Base-by-base conservation (phyloP, 495 filamentous ascomycete species). In the Penicillium maclennaniae region DNA sequence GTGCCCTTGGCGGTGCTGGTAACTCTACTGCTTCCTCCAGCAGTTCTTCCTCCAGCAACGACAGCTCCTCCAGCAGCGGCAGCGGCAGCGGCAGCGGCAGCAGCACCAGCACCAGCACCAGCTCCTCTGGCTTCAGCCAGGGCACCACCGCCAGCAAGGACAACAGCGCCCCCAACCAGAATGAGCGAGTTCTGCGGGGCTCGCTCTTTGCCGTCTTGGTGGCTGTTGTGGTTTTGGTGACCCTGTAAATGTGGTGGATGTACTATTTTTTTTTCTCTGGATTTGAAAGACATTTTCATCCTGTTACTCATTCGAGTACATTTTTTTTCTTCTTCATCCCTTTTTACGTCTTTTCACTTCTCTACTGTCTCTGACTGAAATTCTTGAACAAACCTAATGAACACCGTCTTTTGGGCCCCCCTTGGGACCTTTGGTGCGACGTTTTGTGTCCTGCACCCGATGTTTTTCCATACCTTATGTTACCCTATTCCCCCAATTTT, bases 161-260 rank as follows among this genome's bases (percentile, higher is more conserved):
- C 43, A 71, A 61, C 34, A 72, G 74, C 40, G 74, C 71, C 23
- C 52, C 68, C 17, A 66, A 66, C 7, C 66, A 67, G 45, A 69
- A 62, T 48, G 77, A 78, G 63, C 70, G 67, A 40, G 70, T 79
- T 39, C 54, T 82, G 52, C 62, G 70, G 38, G 75, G 80, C 34
- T 82, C 81, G 16, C 65, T 82, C 63, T 77, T 84, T 53, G 82
- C 79, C 14, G 79, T 79, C 34, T 52, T 83, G 42, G 74, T 83
- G 37, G 81, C 81, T 4, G 62, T 83, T 20, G 70, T 82, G 38
- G 82, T 69, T 51, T 65, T 81, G 57, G 66, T 84, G 45, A 74
- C 77, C 49, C 59, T 83, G 67, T 84, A 74, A 75, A 68, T 40
- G 45, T 37, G 27, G 43, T 50, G 26, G 20, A 12, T 34, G 31